Percentiles rank a stretch among this genome's conserved stretches.
Conservation (phyloP, 495 filamentous ascomycete species). For the Hyphodiscus hymeniophilus region DNA sequence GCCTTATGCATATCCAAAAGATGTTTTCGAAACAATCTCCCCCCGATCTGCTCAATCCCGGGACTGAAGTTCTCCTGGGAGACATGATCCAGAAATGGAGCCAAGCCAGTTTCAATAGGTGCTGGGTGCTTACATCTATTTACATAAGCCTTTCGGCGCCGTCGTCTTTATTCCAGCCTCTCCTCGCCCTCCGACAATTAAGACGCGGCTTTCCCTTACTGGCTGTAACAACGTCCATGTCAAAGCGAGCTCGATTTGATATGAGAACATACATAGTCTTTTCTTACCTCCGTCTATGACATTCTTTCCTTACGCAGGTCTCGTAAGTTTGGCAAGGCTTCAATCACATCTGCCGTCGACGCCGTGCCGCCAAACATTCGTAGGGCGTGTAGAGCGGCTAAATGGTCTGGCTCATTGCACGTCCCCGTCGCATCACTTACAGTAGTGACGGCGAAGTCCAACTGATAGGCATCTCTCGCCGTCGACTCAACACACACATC, state of each 20-base stretch:
- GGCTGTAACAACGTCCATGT: too few species aligned
- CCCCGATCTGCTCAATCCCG: too few species aligned
- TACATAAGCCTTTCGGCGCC: too few species aligned
- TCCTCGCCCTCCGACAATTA: too few species aligned
- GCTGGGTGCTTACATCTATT: too few species aligned
- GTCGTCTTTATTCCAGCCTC: too few species aligned
- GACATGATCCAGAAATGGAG: too few species aligned
- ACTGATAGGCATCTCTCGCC: conserved; percentile 20
- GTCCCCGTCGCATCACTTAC: conserved; percentile 22
- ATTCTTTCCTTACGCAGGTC: conserved; percentile 5
- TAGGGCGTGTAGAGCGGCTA: conserved; percentile 6
- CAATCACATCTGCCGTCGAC: background rate
- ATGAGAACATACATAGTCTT: conserved; percentile 5
- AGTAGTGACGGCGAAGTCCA: conserved; percentile 17
- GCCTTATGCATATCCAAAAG: too few species aligned
- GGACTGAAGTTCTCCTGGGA: too few species aligned
- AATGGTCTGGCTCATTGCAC: conserved; percentile 7
- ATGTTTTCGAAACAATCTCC: too few species aligned
- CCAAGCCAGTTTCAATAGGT: too few species aligned
- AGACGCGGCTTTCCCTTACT: too few species aligned
- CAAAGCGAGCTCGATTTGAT: conserved; percentile 8
- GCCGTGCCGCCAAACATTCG: conserved; percentile 3
- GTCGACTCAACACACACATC: conserved; percentile 25
- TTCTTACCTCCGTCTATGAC: conserved; percentile 6
- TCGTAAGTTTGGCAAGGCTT: conserved; percentile 16